Evolutionary conservation across 1,284 basidiomycete genomes (phyloP).

Genomic region (Ceratobasidium sp.): DNA sequence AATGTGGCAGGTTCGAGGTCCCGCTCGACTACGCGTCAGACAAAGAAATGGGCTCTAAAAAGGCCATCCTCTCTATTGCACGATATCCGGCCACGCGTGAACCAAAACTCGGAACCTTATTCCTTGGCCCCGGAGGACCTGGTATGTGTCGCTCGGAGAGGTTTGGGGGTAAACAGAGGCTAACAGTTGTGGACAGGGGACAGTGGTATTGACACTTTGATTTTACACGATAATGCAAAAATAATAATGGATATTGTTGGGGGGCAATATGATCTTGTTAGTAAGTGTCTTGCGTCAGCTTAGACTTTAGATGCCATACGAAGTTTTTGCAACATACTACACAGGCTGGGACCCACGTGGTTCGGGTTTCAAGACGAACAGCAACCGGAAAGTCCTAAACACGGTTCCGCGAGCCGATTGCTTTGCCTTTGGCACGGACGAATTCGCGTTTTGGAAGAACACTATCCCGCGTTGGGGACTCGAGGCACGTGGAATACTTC

Average conservation of each 20-base stretch:
- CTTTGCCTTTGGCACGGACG: constrained; percentile 9
- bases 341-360: constrained; percentile 40
- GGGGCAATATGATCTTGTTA: constrained; percentile 34
- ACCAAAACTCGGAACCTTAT: constrained; percentile 40
- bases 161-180: no score
- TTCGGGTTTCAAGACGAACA: no score
- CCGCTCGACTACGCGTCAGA: constrained; percentile 36
- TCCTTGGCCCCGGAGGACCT: constrained; percentile 40
- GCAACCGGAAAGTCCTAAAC: background rate
- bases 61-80: constrained; percentile 13
- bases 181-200: background rate
- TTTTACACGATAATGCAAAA: background rate
- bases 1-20: constrained; percentile 30
- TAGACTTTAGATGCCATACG: no score
- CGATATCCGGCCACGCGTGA: constrained; percentile 11
- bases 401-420: constrained; percentile 26
- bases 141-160: background rate
- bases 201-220: constrained; percentile 1
- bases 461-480: constrained; percentile 23
- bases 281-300: background rate
- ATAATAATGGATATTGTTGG: background rate
- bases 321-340: no score
- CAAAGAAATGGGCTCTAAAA: background rate
- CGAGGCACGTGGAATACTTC: constrained; percentile 33
- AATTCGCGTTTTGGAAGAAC: constrained; percentile 15